Evolutionary conservation across 305 asterid species (phyloP).

Genomic region (Euphrasia arctica): DNA sequence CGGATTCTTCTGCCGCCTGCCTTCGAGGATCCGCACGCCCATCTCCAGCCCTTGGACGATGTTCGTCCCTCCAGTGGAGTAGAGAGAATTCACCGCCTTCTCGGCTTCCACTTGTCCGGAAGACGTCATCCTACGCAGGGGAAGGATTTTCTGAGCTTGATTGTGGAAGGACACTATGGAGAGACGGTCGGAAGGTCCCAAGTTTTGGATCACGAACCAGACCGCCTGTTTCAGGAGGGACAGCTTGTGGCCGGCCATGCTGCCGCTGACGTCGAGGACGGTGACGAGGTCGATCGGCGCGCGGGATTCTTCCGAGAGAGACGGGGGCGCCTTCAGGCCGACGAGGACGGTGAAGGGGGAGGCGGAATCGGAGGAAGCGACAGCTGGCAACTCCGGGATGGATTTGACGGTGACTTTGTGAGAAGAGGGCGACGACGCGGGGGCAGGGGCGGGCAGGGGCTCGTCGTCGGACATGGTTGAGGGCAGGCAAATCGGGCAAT

Average conservation of each 20-base stretch:
- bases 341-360: conserved; percentile 32
- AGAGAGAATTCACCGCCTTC: conserved; percentile 25
- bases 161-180: conserved; percentile 31
- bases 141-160: conserved; percentile 23
- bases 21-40: conserved; percentile 31
- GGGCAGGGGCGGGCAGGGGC: conserved; percentile 19
- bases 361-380: conserved; percentile 25
- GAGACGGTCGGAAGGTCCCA: conserved; percentile 45
- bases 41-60: conserved; percentile 27
- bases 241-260: conserved; percentile 34
- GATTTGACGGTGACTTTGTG: conserved; percentile 24
- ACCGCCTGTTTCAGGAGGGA: conserved; percentile 41
- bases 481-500: no score
- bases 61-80: conserved; percentile 24
- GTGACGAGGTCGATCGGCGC: conserved; percentile 43
- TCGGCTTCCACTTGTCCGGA: conserved; percentile 31
- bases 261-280: conserved; percentile 45
- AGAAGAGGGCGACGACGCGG: neutral
- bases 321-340: conserved; percentile 30
- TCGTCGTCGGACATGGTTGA: conserved; percentile 29
- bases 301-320: conserved; percentile 21
- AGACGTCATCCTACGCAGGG: conserved; percentile 34
- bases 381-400: conserved; percentile 29
- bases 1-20: conserved; percentile 28
- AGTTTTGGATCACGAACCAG: conserved; percentile 44